Conservation (phyloP, 768 basidiomycete genomes). For the Tulasnella sp. region DNA sequence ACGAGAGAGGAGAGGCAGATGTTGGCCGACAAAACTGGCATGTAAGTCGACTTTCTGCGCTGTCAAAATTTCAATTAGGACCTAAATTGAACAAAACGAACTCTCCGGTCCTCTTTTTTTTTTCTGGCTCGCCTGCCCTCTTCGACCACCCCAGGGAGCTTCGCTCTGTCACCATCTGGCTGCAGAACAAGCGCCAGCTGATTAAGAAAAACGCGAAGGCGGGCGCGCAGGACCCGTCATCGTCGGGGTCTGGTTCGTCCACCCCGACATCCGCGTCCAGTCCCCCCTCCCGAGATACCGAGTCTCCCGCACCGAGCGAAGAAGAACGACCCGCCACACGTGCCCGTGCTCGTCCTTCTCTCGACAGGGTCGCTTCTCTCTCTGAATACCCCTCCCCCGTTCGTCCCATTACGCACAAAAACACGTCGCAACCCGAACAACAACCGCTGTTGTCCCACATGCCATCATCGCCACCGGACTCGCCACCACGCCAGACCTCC, state of each 20-base stretch:
- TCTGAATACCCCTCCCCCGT: conserved; percentile 26
- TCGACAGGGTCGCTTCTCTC: conserved; percentile 27
- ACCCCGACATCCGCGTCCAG: conserved; percentile 14
- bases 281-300: conserved; percentile 4
- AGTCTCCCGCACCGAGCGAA: conserved; percentile 16
- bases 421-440: conserved; percentile 13
- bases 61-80: conserved; percentile 17
- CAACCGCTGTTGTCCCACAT: conserved; percentile 27
- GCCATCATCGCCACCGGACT: conserved; percentile 25
- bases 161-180: conserved; percentile 29
- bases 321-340: not conserved
- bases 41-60: conserved; percentile 12
- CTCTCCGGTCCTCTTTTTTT: not conserved
- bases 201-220: conserved; percentile 27
- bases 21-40: conserved; percentile 21
- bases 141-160: conserved; percentile 24
- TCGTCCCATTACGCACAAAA: conserved; percentile 2
- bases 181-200: conserved; percentile 27
- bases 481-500: not conserved
- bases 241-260: conserved; percentile 6
- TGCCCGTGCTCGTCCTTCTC: conserved; percentile 19
- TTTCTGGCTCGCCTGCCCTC: not conserved
- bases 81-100: conserved; percentile 20
- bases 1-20: conserved; percentile 22
- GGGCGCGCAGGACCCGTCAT: not conserved